These are phyloP conservation scores for Herpetospermum pedunculosum DNA, from an alignment of 306 rosid genomes.

Conservation along the genomic window DNA sequence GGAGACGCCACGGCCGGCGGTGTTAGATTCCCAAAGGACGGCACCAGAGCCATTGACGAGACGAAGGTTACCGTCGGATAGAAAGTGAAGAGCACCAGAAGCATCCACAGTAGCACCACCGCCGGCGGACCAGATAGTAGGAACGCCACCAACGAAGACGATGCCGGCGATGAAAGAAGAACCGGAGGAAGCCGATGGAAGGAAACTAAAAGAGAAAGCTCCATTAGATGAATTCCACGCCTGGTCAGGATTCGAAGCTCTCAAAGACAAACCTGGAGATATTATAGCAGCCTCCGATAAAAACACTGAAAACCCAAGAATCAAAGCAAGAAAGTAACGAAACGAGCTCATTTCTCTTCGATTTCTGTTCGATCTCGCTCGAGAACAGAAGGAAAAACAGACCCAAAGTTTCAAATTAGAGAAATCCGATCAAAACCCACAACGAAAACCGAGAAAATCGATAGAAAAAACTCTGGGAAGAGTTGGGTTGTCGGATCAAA, in stretches of 20 bases:
- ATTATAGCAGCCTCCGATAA: slow-evolving; percentile 9
- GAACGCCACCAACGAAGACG: slow-evolving; percentile 31
- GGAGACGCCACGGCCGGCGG: slow-evolving; percentile 39
- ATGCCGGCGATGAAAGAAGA: slow-evolving; percentile 44
- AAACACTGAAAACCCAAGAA: not conserved
- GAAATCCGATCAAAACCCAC: not conserved
- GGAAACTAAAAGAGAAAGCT: slow-evolving; percentile 37
- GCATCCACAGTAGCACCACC: slow-evolving; percentile 33
- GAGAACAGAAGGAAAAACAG: not conserved
- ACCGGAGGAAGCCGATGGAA: slow-evolving; percentile 6
- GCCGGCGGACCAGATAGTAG: slow-evolving; percentile 51
- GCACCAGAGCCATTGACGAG: slow-evolving; percentile 48
- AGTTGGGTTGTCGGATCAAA: not conserved
- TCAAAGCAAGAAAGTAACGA: not conserved
- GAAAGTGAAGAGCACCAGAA: slow-evolving; percentile 35
- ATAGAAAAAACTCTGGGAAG: not conserved
- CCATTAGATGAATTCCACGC: slow-evolving; percentile 33
- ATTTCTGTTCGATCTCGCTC: not conserved
- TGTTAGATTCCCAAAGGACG: slow-evolving; percentile 43
- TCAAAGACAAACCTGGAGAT: slow-evolving; percentile 40
- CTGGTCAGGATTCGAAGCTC: slow-evolving; percentile 27
- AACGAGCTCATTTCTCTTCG: slow-evolving; percentile 9
- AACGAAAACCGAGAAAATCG: not conserved
- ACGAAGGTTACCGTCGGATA: slow-evolving; percentile 35
- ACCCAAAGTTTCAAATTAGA: not conserved